phyloP scores from a whole-genome alignment of 768 basidiomycete species.

The Phaffia australis region DNA sequence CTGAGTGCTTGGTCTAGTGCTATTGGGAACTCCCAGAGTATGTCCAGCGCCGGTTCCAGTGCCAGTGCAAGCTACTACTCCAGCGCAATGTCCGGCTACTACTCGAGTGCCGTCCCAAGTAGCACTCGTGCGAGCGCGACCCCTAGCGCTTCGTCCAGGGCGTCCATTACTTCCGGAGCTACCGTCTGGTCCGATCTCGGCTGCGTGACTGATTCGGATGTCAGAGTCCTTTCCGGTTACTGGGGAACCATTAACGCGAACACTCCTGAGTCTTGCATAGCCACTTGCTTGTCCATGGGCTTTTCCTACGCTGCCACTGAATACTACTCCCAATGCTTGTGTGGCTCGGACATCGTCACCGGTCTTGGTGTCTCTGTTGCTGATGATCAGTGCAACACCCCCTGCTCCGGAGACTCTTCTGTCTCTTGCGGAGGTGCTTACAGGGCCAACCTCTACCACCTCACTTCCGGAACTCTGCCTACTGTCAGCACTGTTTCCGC shows the following conservation, averaged over 20 bases:
- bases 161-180: neutral
- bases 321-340: neutral
- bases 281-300: neutral
- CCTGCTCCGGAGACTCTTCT: neutral
- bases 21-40: too few species aligned
- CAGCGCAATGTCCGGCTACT: too few species aligned
- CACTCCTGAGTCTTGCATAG: neutral
- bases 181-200: slow-evolving; percentile 5
- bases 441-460: slow-evolving; percentile 13
- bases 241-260: too few species aligned
- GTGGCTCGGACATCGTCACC: neutral
- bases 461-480: too few species aligned
- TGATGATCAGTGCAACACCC: neutral
- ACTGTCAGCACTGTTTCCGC: too few species aligned
- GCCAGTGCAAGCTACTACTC: too few species aligned
- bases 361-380: neutral
- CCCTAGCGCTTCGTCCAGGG: neutral
- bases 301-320: slow-evolving; percentile 9
- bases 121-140: neutral
- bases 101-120: neutral
- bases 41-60: too few species aligned
- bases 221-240: neutral
- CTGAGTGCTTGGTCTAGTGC: too few species aligned
- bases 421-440: slow-evolving; percentile 8
- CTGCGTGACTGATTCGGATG: neutral